Evolutionary conservation across 176 grass and related monocot species (phyloP), one percentile per base, ranked within the genome.

Genomic region (Oryza meridionalis): DNA sequence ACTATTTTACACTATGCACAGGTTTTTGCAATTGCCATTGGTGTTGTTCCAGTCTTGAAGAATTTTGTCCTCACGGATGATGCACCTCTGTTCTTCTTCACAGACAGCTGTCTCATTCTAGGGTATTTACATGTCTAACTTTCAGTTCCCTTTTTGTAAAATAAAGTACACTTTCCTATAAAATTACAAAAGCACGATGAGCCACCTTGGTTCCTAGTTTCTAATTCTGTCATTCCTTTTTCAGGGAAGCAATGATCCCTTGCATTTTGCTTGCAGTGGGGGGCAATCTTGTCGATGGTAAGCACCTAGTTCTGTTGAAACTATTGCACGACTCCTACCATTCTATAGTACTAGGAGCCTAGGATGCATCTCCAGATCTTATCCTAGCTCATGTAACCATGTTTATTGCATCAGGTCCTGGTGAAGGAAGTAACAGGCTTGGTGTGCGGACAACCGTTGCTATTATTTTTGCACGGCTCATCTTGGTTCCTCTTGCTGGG

Each of bases 91-190:
- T 99, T 99, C 93, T 99, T 99, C 81, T 91, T 99, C 72, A 99
- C 97, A n/a, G 97, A 99, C 62, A 99, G 97, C 84, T 99, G 97
- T n/a, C 93, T 99, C 67, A 99, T 99, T 85, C 97, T 99, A 87
- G 93, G 97, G 97, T 99, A 95, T 70, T 77, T 72, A 53, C 77
- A 21, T 86, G 29, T 77, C 44, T 70, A 65, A 61, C 84, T 75
- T 45, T 75, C 19, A 26, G 8, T 59, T 78, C 59, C 17, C 25
- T 51, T 72, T 71, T 72, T 44, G 25, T 59, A 82, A 59, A 32
- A 66, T 51, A 27, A 27, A 10, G 2, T 10, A 19, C 11, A 26
- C 6, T 22, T 74, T 17, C 29, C 47, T 51, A 70, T 69, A 25
- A 65, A 82, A 17, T 67, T 77, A 42, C 29, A 11, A 55, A 75